A percentile compares a stretch with the other conserved stretches of the same genome.
These are phyloP conservation scores for Dendrobium catenatum DNA, from an alignment of 106 monocot species.

Conservation along the genomic window DNA sequence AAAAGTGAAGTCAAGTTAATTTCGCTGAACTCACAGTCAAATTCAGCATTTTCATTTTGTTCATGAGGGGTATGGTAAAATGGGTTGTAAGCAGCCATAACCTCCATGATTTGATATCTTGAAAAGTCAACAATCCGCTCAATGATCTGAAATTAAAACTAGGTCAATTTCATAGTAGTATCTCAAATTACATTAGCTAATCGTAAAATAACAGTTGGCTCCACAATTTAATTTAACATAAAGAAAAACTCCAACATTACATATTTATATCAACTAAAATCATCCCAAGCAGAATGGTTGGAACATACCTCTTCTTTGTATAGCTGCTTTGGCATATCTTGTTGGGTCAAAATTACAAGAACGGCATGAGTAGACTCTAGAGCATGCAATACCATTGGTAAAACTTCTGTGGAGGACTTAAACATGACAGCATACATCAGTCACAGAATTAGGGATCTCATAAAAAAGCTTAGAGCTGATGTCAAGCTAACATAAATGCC, in stretches of 20 bases:
- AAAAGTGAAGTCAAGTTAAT: background rate
- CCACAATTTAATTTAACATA: background rate
- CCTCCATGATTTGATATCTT: slow-evolving; percentile 75
- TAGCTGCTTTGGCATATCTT: slow-evolving; percentile 95
- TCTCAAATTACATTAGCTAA: background rate
- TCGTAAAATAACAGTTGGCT: background rate
- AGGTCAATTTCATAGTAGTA: slow-evolving; percentile 2
- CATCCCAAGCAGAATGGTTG: background rate
- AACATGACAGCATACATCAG: slow-evolving; percentile 18
- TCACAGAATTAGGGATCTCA: background rate
- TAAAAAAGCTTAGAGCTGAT: background rate
- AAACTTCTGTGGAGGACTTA: slow-evolving; percentile 61
- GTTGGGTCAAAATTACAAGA: slow-evolving; percentile 75
- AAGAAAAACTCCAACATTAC: background rate
- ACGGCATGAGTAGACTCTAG: slow-evolving; percentile 79
- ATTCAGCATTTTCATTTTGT: slow-evolving; percentile 55
- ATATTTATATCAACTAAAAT: background rate
- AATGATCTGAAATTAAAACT: slow-evolving; percentile 54
- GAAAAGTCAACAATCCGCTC: slow-evolving; percentile 91
- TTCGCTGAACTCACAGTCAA: slow-evolving; percentile 41
- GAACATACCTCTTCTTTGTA: slow-evolving; percentile 91
- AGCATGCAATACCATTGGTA: slow-evolving; percentile 52
- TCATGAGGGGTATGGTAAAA: slow-evolving; percentile 44
- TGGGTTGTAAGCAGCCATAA: slow-evolving; percentile 75
- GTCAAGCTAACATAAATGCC: background rate